Base-by-base conservation (phyloP, 768 basidiomycete species). In the Mycena olivaceomarginata region DNA sequence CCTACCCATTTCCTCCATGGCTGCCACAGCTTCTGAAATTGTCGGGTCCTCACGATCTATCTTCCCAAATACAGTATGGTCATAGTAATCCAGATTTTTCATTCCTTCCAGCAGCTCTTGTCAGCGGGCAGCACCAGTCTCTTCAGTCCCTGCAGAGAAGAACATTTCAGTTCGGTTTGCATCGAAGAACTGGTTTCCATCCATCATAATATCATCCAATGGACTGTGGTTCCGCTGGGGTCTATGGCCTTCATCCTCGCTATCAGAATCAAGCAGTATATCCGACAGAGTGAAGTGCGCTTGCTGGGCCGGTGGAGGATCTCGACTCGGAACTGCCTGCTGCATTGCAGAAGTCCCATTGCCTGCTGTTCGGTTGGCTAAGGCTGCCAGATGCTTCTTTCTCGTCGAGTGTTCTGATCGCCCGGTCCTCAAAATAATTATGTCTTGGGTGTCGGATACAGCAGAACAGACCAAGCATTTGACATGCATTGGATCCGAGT, bases 1-100 rank as follows among this genome's bases (percentile, higher is more conserved):
- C 67, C 56, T 37, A 68, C 67, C 51, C 51, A 56, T 41, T 1
- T 56, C 51, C 39, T 16, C 67, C 67, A 68, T 40, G 6, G 51
- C 39, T 16, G 84, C 5, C 85, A 86, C 72, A 76, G 82, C 45
- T 70, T 86, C 5, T 62, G 81, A 83, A 80, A 0, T 76, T 83
- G 1, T 80, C 81, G 43, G 84, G 83, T 41, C 76, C 84, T 75
- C 84, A 7, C 25, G 25, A 37, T 37, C 57, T 15, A 31, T 37
- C 57, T 59, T 59, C 25, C 57, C 57, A 15, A 59, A 59, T 12
- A 59, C 25, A 59, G 31, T 37, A 59, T 59, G 57, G 13, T 72
- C 71, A 41, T 65, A 66, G n/a, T 57, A 66, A 8, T 65, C 71
- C 18, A 65, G 71, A 65, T 65, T 57, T 6, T 48, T 11, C 1